Conservation (phyloP, 768 basidiomycete species). For the Strobilomyces dryophilus region DNA sequence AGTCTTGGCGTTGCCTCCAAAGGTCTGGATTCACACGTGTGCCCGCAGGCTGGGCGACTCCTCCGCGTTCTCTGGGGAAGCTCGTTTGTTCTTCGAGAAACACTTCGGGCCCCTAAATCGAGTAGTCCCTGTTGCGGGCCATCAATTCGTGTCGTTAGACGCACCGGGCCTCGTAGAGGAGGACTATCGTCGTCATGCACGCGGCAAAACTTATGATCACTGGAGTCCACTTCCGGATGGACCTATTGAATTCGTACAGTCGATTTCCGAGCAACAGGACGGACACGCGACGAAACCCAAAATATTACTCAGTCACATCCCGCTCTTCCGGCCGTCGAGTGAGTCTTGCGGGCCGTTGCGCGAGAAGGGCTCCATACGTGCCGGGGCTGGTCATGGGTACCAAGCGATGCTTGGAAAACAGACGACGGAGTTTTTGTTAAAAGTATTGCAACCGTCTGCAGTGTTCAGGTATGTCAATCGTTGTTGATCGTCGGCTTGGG, state of each 20-base stretch:
- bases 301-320: constrained; percentile 83
- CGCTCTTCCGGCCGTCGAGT: constrained; percentile 69
- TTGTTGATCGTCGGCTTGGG: neutral
- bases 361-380: constrained; percentile 66
- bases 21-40: neutral
- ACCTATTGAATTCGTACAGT: constrained; percentile 56
- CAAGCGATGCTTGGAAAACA: constrained; percentile 80
- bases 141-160: constrained; percentile 69
- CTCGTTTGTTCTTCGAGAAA: constrained; percentile 53
- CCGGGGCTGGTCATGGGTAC: constrained; percentile 77
- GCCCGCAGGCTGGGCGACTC: constrained; percentile 50
- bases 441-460: constrained; percentile 56
- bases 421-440: constrained; percentile 69
- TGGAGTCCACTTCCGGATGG: constrained; percentile 56
- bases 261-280: constrained; percentile 33
- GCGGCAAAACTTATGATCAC: constrained; percentile 43
- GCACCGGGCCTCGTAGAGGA: constrained; percentile 81
- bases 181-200: constrained; percentile 62
- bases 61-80: constrained; percentile 45
- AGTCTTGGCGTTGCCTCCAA: constrained; percentile 15
- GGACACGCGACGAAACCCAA: constrained; percentile 19
- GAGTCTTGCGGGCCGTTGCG: constrained; percentile 74
- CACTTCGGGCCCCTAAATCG: constrained; percentile 71
- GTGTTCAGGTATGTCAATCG: constrained; percentile 63
- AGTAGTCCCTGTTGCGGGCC: constrained; percentile 57